Evolutionary conservation across 495 filamentous ascomycete species (phyloP).

Genomic region (Hypoxylon fragiforme): DNA sequence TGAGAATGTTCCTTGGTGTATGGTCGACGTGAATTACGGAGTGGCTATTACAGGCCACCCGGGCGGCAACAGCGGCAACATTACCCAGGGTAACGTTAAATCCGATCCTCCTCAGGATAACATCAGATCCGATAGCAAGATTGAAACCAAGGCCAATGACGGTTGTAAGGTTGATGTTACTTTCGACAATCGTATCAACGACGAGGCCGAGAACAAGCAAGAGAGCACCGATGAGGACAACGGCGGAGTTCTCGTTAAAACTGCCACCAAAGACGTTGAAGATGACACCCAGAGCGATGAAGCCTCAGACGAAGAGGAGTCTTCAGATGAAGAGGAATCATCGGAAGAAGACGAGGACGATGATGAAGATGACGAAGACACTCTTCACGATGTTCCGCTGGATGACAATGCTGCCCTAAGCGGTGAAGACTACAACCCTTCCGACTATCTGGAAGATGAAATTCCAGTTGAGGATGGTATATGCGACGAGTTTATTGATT

Average conservation of each 20-base stretch:
- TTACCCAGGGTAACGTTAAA: not conserved
- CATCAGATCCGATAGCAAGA: not conserved
- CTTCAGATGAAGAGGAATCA: too few species aligned
- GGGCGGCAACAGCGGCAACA: not conserved
- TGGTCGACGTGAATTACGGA: not conserved
- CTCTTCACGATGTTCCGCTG: too few species aligned
- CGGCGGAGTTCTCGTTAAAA: not conserved
- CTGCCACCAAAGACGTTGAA: not conserved
- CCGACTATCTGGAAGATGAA: too few species aligned
- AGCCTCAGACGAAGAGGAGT: too few species aligned
- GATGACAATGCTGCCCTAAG: too few species aligned
- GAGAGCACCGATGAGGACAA: not conserved
- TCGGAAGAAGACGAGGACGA: too few species aligned
- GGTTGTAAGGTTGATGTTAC: not conserved
- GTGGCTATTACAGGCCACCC: not conserved
- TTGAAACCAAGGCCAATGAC: not conserved
- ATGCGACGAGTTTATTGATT: conserved; percentile 13
- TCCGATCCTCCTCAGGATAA: too few species aligned
- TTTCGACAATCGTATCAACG: not conserved
- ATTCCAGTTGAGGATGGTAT: not conserved
- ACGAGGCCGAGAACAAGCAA: not conserved
- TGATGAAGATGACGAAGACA: too few species aligned
- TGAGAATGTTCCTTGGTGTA: too few species aligned
- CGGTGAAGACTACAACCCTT: too few species aligned
- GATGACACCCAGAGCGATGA: not conserved